Base-by-base conservation (phyloP, 108 stramenopile genomes). In the Fistulifera solaris region DNA sequence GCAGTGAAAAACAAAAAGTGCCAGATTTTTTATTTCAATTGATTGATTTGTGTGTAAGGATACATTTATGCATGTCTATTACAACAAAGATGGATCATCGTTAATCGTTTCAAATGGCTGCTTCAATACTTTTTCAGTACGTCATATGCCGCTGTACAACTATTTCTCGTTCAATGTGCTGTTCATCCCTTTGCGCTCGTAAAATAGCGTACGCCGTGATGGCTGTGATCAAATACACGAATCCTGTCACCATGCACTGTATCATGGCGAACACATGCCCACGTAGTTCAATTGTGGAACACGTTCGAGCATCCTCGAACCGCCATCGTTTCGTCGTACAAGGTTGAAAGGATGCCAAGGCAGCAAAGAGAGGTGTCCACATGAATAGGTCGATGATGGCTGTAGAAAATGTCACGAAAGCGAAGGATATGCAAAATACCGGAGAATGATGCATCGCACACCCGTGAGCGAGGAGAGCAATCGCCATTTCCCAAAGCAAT, bases 361-460 rank as follows among this genome's bases (percentile, higher is more conserved):
- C 24, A 13, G 61, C 61, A 35, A 69, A 69, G 26, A 50, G 26
- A n/a, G 68, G 68, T 0, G 61, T 61, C 68, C 68, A 69, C 7
- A 69, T 14, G 31, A 69, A 69, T 18, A 63, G 16, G 27, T 69
- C 68, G 0, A 69, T 43, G 2, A 69, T 23, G 35, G 68, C 68
- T 16, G 68, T 63, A 2, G 57, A 40, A 10, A 50, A 15, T 17
- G 45, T 54, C 61, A 69, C 56, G 12, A 62, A 27, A 6, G 56
- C 26, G 11, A 69, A 47, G 31, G 63, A 42, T 16, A 62, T 26
- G 49, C 54, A 63, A 7, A 59, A 16, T 27, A 47, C 54, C 10
- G 68, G 56, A 45, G 41, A 38, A 18, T 28, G 22, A 14, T 48
- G 7, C 23, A 44, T 62, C 14, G 52, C 28, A 16, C 55, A 21